Percentiles rank a stretch among this genome's conserved stretches.
These are phyloP conservation scores for Komagataella populi DNA, from an alignment of 805 yeast genomes.

Conservation along the genomic window DNA sequence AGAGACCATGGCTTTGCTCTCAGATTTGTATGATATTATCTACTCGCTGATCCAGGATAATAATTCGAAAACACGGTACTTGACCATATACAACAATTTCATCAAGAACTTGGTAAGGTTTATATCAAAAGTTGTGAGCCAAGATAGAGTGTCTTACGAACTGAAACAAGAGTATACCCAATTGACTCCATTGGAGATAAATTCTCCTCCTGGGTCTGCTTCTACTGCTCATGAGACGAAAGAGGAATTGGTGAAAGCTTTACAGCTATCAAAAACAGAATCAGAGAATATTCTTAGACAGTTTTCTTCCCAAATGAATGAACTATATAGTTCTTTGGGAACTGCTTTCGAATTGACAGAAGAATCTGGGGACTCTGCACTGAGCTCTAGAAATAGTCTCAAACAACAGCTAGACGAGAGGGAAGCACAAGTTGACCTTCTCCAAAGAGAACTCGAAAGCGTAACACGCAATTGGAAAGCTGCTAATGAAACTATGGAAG, in stretches of 20 bases:
- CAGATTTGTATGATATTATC: neutral
- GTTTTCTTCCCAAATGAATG: neutral
- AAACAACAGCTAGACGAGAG: conserved; percentile 3
- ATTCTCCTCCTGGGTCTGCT: neutral
- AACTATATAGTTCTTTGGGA: neutral
- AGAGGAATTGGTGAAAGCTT: neutral
- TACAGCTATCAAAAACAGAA: neutral
- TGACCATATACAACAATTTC: neutral
- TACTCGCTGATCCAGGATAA: neutral
- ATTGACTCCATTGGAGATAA: neutral
- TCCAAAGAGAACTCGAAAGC: conserved; percentile 8
- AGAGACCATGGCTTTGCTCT: neutral
- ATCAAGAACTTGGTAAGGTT: neutral
- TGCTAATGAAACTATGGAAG: conserved; percentile 13
- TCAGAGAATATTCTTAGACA: neutral
- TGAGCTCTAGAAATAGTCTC: neutral
- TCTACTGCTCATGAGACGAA: neutral
- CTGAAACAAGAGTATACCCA: neutral
- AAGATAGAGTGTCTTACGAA: neutral
- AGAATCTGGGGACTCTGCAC: neutral
- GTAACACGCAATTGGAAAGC: conserved; percentile 12
- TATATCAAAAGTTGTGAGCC: neutral
- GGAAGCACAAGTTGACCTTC: conserved; percentile 4
- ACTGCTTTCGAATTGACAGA: neutral
- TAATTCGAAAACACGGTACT: neutral